These are phyloP conservation scores for Rosa lucieae DNA, from an alignment of 306 rosid species.

Conservation along the genomic window DNA sequence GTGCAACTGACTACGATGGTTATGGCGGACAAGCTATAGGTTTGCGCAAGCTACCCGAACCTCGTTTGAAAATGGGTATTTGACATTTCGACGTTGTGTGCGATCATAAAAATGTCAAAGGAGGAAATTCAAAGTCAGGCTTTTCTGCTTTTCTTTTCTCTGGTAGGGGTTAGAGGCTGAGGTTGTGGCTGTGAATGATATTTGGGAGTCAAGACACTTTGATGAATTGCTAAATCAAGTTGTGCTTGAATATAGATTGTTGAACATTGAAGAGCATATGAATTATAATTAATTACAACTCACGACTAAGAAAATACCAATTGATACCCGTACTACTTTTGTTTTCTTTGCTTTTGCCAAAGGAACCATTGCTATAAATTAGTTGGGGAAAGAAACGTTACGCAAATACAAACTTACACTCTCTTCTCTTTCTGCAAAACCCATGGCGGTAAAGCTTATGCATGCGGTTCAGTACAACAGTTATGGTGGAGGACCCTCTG, in stretches of 20 bases:
- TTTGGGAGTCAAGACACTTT: neutral
- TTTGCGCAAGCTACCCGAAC: neutral
- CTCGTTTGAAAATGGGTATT: neutral
- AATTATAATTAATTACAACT: neutral
- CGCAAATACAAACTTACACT: no score
- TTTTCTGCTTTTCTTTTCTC: neutral
- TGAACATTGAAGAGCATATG: neutral
- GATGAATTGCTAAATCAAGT: neutral
- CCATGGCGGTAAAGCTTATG: slow-evolving; percentile 50
- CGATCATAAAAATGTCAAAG: neutral
- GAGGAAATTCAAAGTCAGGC: neutral
- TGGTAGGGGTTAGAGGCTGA: neutral
- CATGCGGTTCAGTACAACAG: slow-evolving; percentile 55
- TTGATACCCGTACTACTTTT: neutral
- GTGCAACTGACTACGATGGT: neutral
- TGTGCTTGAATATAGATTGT: neutral
- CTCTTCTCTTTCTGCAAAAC: no score
- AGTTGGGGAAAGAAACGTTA: no score
- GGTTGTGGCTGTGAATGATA: neutral
- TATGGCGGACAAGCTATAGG: neutral
- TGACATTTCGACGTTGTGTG: neutral
- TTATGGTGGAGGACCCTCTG: slow-evolving; percentile 66
- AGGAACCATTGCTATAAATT: no score
- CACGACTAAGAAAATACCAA: neutral
- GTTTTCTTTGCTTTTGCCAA: no score